phyloP scores from a whole-genome alignment of 768 basidiomycete species.

The Pilatotrama ljubarskyi region DNA sequence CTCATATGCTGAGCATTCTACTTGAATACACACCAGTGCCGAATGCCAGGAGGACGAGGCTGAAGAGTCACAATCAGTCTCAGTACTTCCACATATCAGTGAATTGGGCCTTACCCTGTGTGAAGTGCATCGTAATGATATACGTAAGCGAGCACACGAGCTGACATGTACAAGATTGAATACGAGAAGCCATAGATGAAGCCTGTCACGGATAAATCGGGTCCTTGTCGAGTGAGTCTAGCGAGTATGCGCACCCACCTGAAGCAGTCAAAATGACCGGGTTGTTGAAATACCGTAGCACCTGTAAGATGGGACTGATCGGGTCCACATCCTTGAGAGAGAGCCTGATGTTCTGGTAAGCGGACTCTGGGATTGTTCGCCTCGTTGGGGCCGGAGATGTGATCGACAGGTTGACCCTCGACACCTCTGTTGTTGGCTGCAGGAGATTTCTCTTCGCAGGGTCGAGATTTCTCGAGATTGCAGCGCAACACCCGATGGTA shows the following conservation, averaged over 20 bases:
- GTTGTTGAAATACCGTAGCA: constrained; percentile 68
- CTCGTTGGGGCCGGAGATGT: not conserved
- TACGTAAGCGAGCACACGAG: constrained; percentile 59
- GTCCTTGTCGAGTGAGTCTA: not conserved
- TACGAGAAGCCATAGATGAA: constrained; percentile 71
- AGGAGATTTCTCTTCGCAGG: constrained; percentile 4
- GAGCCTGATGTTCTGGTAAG: constrained; percentile 41
- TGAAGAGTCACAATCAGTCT: constrained; percentile 27
- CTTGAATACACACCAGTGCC: constrained; percentile 56
- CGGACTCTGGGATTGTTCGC: not conserved
- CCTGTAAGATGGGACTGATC: constrained; percentile 54
- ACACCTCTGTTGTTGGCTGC: not conserved
- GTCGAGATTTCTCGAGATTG: constrained; percentile 27
- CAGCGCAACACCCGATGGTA: constrained; percentile 67
- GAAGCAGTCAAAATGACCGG: constrained; percentile 62
- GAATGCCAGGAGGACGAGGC: constrained; percentile 72
- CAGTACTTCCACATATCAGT: too few species aligned
- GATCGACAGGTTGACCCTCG: too few species aligned
- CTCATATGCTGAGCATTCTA: constrained; percentile 17
- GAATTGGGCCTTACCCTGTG: constrained; percentile 32
- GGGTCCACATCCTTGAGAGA: constrained; percentile 73
- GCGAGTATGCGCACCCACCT: constrained; percentile 41
- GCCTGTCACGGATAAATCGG: constrained; percentile 41
- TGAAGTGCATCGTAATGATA: constrained; percentile 70
- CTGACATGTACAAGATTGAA: constrained; percentile 68